Percentiles rank a stretch among this genome's conserved stretches.
These are phyloP conservation scores for Suhomyces vadensis DNA, from an alignment of 805 yeast genomes.

Conservation along the genomic window DNA sequence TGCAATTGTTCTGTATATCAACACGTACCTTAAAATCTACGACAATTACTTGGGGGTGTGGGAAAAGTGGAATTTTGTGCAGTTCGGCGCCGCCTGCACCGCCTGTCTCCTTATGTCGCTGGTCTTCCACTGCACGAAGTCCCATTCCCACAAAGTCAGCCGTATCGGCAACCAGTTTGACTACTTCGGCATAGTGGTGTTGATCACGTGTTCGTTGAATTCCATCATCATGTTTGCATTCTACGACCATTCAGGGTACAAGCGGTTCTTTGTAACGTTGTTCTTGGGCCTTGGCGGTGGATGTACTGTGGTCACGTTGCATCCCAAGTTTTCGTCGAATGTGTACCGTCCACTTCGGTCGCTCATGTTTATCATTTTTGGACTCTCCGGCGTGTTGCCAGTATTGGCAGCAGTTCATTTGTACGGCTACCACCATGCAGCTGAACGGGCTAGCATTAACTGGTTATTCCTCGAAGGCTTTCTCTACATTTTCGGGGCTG, in stretches of 20 bases:
- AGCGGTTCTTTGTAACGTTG: conserved; percentile 41
- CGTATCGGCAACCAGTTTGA: conserved; percentile 68
- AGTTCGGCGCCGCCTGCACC: conserved; percentile 59
- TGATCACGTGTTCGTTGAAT: conserved; percentile 64
- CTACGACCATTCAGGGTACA: conserved; percentile 43
- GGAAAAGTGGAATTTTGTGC: conserved; percentile 52
- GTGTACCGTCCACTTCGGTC: conserved; percentile 79
- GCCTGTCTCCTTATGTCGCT: conserved; percentile 64
- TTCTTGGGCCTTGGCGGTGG: conserved; percentile 57
- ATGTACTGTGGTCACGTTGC: conserved; percentile 65
- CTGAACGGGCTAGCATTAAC: conserved; percentile 51
- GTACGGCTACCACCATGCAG: conserved; percentile 53
- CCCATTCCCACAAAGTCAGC: conserved; percentile 59
- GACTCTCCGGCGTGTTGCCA: conserved; percentile 75
- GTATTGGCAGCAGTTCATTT: conserved; percentile 50
- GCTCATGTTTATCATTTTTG: conserved; percentile 74
- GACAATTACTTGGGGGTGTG: conserved; percentile 28
- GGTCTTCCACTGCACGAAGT: conserved; percentile 64
- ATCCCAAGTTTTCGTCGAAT: conserved; percentile 65
- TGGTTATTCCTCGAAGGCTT: conserved; percentile 73
- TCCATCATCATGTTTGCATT: conserved; percentile 42
- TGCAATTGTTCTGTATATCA: conserved; percentile 26
- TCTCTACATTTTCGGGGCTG: conserved; percentile 78
- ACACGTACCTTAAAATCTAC: conserved; percentile 26
- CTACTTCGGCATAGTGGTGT: conserved; percentile 70